Conservation (phyloP, 768 basidiomycete species). For the Pleurotus eryngii region DNA sequence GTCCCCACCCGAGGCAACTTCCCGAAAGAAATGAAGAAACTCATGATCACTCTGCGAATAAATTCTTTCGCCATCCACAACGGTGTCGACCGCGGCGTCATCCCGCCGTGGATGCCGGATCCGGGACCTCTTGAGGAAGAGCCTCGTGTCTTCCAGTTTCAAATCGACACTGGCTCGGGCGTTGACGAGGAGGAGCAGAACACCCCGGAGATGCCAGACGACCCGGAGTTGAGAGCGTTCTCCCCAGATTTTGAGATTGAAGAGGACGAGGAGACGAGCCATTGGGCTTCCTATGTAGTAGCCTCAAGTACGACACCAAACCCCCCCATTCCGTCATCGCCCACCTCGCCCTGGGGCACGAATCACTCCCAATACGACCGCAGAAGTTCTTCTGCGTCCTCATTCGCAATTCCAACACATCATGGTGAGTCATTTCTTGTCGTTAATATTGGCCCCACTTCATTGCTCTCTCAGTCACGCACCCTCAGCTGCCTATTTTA, state of each 20-base stretch:
- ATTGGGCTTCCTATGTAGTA: neutral
- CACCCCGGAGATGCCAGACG: neutral
- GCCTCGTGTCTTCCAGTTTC: slow-evolving; percentile 65
- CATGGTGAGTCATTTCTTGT: neutral
- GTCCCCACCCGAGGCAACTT: slow-evolving; percentile 77
- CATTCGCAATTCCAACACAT: neutral
- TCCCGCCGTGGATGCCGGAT: slow-evolving; percentile 37
- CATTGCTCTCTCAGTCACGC: too few species aligned
- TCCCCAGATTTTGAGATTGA: slow-evolving; percentile 3
- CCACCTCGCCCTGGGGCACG: neutral
- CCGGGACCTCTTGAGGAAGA: slow-evolving; percentile 59
- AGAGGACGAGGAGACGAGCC: neutral
- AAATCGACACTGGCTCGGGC: slow-evolving; percentile 37
- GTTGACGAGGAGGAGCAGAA: neutral
- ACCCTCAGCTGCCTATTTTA: neutral
- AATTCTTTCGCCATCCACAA: slow-evolving; percentile 74
- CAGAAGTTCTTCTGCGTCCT: neutral
- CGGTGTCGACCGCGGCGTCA: slow-evolving; percentile 35
- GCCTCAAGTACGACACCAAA: too few species aligned
- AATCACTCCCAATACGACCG: neutral
- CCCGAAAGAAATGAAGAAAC: slow-evolving; percentile 60
- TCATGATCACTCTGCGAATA: slow-evolving; percentile 78
- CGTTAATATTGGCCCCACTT: too few species aligned
- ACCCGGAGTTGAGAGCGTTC: slow-evolving; percentile 1
- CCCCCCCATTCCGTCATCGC: too few species aligned